Evolutionary conservation across 306 rosid species (phyloP).

Genomic region (Inga oerstediana): DNA sequence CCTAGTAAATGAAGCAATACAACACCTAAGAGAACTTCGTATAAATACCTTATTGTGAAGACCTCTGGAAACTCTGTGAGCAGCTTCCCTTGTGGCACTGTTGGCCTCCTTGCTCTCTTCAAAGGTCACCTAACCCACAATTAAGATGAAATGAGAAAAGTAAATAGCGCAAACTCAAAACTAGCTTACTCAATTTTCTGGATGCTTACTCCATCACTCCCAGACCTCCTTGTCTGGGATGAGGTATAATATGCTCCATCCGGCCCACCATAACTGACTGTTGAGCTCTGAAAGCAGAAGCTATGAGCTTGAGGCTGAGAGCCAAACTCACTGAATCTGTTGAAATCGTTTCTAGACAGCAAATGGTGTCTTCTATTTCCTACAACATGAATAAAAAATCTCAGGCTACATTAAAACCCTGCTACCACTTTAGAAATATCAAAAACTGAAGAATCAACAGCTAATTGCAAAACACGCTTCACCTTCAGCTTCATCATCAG

Average conservation of each 20-base stretch:
- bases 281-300: slow-evolving; percentile 83
- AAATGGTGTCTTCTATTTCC: slow-evolving; percentile 56
- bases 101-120: slow-evolving; percentile 93
- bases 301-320: slow-evolving; percentile 63
- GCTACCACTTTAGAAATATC: neutral
- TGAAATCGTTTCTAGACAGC: slow-evolving; percentile 40
- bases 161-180: neutral
- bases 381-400: slow-evolving; percentile 33
- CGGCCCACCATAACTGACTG: slow-evolving; percentile 68
- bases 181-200: slow-evolving; percentile 16
- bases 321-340: slow-evolving; percentile 25
- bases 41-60: slow-evolving; percentile 65
- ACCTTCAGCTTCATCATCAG: slow-evolving; percentile 74
- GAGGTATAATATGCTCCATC: slow-evolving; percentile 71
- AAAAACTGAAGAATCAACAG: neutral
- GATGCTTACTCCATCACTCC: slow-evolving; percentile 85
- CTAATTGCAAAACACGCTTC: slow-evolving; percentile 16
- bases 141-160: slow-evolving; percentile 30
- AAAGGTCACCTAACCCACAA: slow-evolving; percentile 56
- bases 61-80: slow-evolving; percentile 68
- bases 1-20: slow-evolving; percentile 21
- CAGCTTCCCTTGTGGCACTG: slow-evolving; percentile 65
- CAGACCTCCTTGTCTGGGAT: slow-evolving; percentile 66
- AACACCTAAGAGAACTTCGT: neutral
- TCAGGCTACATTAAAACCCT: neutral